phyloP scores from a whole-genome alignment of 225 moss, liverwort and hornwort species.

The Physcomitrellopsis africana region DNA sequence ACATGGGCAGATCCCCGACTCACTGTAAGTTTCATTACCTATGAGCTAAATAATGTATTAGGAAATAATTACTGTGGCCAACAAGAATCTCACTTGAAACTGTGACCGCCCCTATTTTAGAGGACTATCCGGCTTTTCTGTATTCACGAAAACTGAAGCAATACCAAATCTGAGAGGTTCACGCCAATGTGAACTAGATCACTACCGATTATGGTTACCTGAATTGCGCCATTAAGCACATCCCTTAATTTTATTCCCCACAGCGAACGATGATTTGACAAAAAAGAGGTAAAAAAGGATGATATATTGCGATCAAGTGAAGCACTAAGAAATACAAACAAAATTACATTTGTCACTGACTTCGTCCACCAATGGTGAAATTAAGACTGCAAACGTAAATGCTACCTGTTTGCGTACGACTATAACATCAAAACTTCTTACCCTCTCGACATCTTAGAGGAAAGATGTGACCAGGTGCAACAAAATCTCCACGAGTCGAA shows the following conservation, averaged over 20 bases:
- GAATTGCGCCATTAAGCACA: background rate
- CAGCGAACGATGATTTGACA: background rate
- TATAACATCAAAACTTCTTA: constrained; percentile 8
- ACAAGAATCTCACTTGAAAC: background rate
- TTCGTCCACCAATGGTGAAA: background rate
- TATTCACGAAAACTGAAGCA: constrained; percentile 14
- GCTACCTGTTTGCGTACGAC: background rate
- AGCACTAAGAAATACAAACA: background rate
- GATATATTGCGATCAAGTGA: background rate
- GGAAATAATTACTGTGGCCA: background rate
- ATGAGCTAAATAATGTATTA: constrained; percentile 1
- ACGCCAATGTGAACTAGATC: constrained; percentile 2
- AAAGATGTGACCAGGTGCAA: constrained; percentile 90
- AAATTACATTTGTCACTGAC: background rate
- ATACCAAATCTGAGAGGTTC: constrained; percentile 7
- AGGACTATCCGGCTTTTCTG: background rate
- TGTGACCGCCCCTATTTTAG: background rate
- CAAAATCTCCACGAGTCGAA: constrained; percentile 63
- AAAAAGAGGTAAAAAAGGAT: background rate
- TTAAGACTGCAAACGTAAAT: constrained; percentile 5
- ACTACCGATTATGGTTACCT: background rate
- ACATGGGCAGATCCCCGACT: background rate
- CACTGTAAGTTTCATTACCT: too few species aligned
- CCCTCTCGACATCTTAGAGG: constrained; percentile 90
- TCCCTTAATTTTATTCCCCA: background rate